These are phyloP conservation scores for Moesziomyces globuligerus DNA, from an alignment of 1,284 basidiomycete genomes.

Conservation along the genomic window DNA sequence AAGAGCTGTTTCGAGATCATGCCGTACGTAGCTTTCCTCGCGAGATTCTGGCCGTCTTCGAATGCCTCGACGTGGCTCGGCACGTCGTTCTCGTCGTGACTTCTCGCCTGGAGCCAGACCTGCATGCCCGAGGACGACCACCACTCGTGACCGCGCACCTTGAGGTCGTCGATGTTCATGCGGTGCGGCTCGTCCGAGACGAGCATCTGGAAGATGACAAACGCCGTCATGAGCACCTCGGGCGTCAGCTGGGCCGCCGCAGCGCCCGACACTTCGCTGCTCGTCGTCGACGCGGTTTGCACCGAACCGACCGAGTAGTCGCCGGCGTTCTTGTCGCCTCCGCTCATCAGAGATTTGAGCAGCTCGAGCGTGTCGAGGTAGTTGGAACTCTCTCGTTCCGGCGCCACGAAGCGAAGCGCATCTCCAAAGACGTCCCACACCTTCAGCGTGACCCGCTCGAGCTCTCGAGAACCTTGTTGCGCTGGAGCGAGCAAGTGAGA, in stretches of 20 bases:
- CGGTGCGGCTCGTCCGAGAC: constrained; percentile 43
- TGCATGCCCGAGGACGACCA: constrained; percentile 51
- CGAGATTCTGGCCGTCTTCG: constrained; percentile 56
- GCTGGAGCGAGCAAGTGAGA: constrained; percentile 14
- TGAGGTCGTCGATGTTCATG: constrained; percentile 57
- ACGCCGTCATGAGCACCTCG: constrained; percentile 51
- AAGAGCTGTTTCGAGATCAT: constrained; percentile 63
- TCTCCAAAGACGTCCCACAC: constrained; percentile 62
- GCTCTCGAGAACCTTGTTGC: constrained; percentile 47
- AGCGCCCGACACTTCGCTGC: constrained; percentile 26
- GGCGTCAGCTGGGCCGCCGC: constrained; percentile 42
- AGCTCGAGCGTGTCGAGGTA: constrained; percentile 53
- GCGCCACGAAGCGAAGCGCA: constrained; percentile 49
- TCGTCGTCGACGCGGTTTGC: constrained; percentile 33
- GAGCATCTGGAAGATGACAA: constrained; percentile 57
- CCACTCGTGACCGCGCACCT: constrained; percentile 50
- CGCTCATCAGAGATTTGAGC: constrained; percentile 38
- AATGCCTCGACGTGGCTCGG: constrained; percentile 29
- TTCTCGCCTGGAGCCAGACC: constrained; percentile 31
- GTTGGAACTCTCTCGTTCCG: constrained; percentile 44
- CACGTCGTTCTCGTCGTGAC: constrained; percentile 27
- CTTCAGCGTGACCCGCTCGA: constrained; percentile 54
- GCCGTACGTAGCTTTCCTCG: constrained; percentile 61
- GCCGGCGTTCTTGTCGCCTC: constrained; percentile 30
- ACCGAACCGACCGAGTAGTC: constrained; percentile 48